phyloP scores from a whole-genome alignment of 371 early-diverging fungal genomes.

The Circinella umbellata region DNA sequence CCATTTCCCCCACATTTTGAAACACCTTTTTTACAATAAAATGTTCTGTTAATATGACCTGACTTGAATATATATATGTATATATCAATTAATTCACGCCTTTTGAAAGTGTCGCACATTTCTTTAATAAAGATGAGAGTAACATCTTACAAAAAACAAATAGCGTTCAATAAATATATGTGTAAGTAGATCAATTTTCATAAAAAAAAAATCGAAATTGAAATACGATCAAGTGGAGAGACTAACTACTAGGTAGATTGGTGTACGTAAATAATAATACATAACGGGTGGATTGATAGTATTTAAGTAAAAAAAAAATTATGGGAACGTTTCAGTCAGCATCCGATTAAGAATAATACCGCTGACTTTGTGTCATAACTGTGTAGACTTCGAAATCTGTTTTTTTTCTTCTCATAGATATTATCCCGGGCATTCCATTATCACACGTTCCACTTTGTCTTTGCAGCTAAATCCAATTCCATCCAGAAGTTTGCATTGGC shows the following conservation, averaged over 20 bases:
- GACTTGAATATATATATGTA: too few species aligned
- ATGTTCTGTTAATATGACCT: too few species aligned
- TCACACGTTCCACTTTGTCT: slow-evolving; percentile 15
- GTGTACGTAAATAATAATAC: too few species aligned
- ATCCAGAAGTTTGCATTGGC: slow-evolving; percentile 13
- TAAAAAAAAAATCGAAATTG: neutral
- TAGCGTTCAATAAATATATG: too few species aligned
- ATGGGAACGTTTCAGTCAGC: too few species aligned
- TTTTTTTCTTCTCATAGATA: slow-evolving; percentile 7
- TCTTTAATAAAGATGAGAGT: neutral
- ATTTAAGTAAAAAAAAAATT: too few species aligned
- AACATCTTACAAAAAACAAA: neutral
- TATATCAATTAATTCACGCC: too few species aligned
- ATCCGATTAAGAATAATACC: neutral
- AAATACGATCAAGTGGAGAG: neutral
- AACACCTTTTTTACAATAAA: too few species aligned
- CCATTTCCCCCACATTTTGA: too few species aligned
- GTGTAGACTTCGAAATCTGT: neutral
- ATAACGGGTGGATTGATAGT: too few species aligned
- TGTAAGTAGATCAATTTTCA: neutral
- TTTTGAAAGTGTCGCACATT: neutral
- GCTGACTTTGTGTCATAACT: too few species aligned
- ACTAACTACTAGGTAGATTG: neutral
- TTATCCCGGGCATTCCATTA: slow-evolving; percentile 18
- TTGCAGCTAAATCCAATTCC: slow-evolving; percentile 14